Evolutionary conservation across 768 basidiomycete genomes (phyloP), one percentile per base, ranked within the genome.

Genomic region (Agrocybe pediades): DNA sequence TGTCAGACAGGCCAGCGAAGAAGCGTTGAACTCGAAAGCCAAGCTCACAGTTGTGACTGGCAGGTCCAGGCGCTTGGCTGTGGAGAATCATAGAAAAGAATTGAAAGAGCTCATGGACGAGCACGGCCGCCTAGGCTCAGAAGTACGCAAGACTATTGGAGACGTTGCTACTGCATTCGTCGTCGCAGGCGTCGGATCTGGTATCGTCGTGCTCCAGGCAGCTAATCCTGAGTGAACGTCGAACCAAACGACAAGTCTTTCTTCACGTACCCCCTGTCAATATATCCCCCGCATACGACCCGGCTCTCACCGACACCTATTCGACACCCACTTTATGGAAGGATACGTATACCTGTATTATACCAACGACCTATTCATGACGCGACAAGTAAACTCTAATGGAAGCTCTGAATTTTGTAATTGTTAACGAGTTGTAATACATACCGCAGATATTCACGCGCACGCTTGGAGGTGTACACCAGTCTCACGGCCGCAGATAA

Each of bases 81-180:
- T 83, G 21, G 87, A 89, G 70, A 80, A 85, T 52, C 92, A 93
- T 64, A 68, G 75, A 5, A 69, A 62, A n/a, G 95, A 97, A 71
- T 68, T 95, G 51, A 83, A 83, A 57, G 72, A 75, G 40, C 58
- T 94, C 19, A 73, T 86, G 66, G 77, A 80, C 16, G 79, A 83
- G 57, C 76, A 86, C 58, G 82, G 78, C 3, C 61, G 63, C 24
- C 74, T 87, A 3, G 79, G 81, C 0, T 63, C 75, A 3, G 90
- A 91, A 64, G 83, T 94, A 54, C 76, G 79, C 66, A 88, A 89
- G 73, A 93, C 94, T 19, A 76, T 96, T 21, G 95, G 95, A 2
- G 91, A 95, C 66, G 86, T 91, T 16, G 90, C 85, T 2, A 82
- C 87, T 36, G 86, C 86, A 41, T 82, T 95, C 65, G 82, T 94